Evolutionary conservation across 176 grass and related monocot genomes (phyloP).

Genomic region (Guadua angustifolia): DNA sequence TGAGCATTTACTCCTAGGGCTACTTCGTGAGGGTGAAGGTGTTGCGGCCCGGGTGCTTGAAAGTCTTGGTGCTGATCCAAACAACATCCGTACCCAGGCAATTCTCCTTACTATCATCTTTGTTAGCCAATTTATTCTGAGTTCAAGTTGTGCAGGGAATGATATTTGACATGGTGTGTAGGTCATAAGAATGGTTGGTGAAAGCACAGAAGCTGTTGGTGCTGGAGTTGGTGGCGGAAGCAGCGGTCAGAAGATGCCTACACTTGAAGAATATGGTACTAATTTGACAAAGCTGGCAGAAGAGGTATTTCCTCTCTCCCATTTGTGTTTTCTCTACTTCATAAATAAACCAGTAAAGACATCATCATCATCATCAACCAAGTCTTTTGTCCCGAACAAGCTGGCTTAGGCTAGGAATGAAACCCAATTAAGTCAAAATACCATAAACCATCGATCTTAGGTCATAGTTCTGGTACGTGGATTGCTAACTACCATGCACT

Average conservation of each 20-base stretch:
- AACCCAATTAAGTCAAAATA: no score
- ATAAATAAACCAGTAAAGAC: not conserved
- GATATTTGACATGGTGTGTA: conserved; percentile 40
- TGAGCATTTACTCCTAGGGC: conserved; percentile 86
- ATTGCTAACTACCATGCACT: no score
- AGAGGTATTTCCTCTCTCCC: conserved; percentile 59
- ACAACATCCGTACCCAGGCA: conserved; percentile 91
- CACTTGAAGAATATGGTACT: conserved; percentile 98
- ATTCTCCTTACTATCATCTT: conserved; percentile 22
- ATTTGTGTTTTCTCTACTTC: not conserved
- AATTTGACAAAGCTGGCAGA: conserved; percentile 98
- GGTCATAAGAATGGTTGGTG: conserved; percentile 99
- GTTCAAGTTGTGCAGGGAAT: not conserved
- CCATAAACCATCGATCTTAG: no score
- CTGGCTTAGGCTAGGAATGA: no score
- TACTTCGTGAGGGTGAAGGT: conserved; percentile 96
- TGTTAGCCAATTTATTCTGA: conserved; percentile 8
- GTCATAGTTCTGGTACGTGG: no score
- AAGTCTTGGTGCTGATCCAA: conserved; percentile 92
- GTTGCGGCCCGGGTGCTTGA: conserved; percentile 87
- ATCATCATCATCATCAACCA: not conserved
- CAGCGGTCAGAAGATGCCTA: conserved; percentile 96
- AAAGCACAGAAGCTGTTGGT: conserved; percentile 92
- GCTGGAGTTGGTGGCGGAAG: conserved; percentile 90
- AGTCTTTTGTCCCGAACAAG: no score